phyloP scores from a whole-genome alignment of 495 filamentous ascomycete genomes.

The Clavariopsis aquatica region DNA sequence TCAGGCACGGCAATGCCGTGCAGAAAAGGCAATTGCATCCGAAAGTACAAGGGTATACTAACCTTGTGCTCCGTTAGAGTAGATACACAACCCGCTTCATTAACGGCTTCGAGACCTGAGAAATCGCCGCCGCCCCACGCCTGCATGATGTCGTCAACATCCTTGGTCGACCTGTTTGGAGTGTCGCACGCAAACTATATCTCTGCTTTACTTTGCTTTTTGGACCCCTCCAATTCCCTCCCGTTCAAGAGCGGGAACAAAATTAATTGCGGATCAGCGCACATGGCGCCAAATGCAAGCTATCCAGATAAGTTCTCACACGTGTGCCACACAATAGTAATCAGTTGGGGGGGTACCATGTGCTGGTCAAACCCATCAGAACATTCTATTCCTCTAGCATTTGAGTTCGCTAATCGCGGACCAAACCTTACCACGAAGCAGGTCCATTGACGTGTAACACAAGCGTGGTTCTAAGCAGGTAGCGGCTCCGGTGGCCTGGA shows the following conservation, averaged over 20 bases:
- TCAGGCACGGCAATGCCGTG: too few species aligned
- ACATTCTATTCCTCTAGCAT: not conserved
- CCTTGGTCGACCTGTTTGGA: not conserved
- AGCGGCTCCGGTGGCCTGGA: not conserved
- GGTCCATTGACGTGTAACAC: not conserved
- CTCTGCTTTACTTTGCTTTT: not conserved
- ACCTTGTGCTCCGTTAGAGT: too few species aligned
- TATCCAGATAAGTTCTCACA: not conserved
- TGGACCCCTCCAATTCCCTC: too few species aligned
- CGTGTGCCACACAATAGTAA: not conserved
- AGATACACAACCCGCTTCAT: not conserved
- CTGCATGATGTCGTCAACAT: constrained; percentile 22
- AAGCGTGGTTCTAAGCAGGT: not conserved
- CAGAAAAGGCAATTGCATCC: too few species aligned
- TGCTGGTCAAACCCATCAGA: not conserved
- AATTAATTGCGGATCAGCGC: not conserved
- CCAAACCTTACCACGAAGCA: not conserved
- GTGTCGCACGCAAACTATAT: not conserved
- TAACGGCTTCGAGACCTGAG: not conserved
- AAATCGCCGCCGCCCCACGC: not conserved
- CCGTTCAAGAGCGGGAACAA: not conserved
- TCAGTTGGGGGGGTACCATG: not conserved
- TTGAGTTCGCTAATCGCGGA: not conserved
- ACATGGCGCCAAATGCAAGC: not conserved
- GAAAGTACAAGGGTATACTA: too few species aligned